Percentiles rank a stretch among this genome's conserved stretches.
phyloP scores from a whole-genome alignment of 192 early-diverging fungal species.

The Gigaspora rosea region DNA sequence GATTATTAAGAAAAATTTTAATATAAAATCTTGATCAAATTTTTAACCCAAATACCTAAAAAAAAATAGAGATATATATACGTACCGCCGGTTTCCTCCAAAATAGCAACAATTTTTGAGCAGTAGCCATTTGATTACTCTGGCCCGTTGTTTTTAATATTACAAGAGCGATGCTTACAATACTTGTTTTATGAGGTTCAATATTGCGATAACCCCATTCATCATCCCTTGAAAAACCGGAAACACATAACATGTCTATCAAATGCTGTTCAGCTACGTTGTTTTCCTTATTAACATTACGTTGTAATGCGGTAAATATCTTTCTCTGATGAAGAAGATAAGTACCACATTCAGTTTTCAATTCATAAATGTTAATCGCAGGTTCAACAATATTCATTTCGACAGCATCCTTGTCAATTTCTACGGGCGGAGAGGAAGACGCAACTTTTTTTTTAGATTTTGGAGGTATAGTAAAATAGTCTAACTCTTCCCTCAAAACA shows the following conservation, averaged over 20 bases:
- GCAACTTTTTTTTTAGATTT: slow-evolving; percentile 27
- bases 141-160: slow-evolving; percentile 69
- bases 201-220: slow-evolving; percentile 74
- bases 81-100: slow-evolving; percentile 81
- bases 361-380: slow-evolving; percentile 47
- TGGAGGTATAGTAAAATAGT: slow-evolving; percentile 69
- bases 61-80: slow-evolving; percentile 15
- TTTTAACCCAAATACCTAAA: neutral
- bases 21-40: neutral
- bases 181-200: slow-evolving; percentile 68
- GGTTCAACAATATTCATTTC: slow-evolving; percentile 21
- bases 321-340: slow-evolving; percentile 66
- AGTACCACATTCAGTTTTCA: slow-evolving; percentile 66
- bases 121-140: slow-evolving; percentile 68
- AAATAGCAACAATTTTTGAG: slow-evolving; percentile 74
- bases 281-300: slow-evolving; percentile 70
- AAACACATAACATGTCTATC: slow-evolving; percentile 79
- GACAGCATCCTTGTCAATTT: neutral
- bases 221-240: slow-evolving; percentile 71
- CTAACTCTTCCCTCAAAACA: slow-evolving; percentile 76
- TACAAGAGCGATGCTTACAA: slow-evolving; percentile 69
- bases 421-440: slow-evolving; percentile 2
- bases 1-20: slow-evolving; percentile 15
- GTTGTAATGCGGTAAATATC: slow-evolving; percentile 74
- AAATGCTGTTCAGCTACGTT: slow-evolving; percentile 74